phyloP scores from a whole-genome alignment of 2,329 filamentous ascomycete genomes.

The Ilyonectria destructans region DNA sequence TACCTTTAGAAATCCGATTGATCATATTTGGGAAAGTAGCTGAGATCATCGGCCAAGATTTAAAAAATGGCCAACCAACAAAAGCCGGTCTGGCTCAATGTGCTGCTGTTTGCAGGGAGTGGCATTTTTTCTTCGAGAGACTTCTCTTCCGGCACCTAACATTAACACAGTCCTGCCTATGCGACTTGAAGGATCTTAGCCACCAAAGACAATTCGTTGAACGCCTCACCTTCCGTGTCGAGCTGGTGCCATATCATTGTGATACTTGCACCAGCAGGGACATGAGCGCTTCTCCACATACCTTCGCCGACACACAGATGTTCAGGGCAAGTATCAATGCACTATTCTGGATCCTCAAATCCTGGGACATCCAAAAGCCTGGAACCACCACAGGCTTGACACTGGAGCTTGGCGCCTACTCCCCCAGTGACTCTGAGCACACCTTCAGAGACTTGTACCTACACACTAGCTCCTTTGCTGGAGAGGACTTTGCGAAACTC shows the following conservation, averaged over 20 bases:
- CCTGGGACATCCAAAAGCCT: background rate
- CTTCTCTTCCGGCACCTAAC: slow-evolving; percentile 17
- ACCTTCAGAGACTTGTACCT: slow-evolving; percentile 14
- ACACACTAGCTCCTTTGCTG: background rate
- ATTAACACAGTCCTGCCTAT: background rate
- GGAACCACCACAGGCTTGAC: background rate
- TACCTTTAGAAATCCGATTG: too few relatives aligned
- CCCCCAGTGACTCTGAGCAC: slow-evolving; percentile 8
- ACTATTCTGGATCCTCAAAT: background rate
- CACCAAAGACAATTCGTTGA: slow-evolving; percentile 15
- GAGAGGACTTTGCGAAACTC: background rate
- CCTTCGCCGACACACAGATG: background rate
- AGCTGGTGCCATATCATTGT: slow-evolving; percentile 11
- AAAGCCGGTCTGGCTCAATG: slow-evolving; percentile 1
- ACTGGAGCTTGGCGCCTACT: slow-evolving; percentile 15
- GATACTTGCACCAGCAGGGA: background rate
- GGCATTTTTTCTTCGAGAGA: slow-evolving; percentile 20
- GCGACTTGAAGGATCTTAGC: background rate
- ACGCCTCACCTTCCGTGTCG: slow-evolving; percentile 13
- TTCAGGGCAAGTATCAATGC: background rate
- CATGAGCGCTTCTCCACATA: background rate
- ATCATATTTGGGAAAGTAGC: too few relatives aligned
- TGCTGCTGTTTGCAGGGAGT: slow-evolving; percentile 13
- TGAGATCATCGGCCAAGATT: too few relatives aligned
- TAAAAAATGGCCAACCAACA: background rate